Conservation (phyloP, 2,329 filamentous ascomycete species). For the Pseudocercospora eumusae region DNA sequence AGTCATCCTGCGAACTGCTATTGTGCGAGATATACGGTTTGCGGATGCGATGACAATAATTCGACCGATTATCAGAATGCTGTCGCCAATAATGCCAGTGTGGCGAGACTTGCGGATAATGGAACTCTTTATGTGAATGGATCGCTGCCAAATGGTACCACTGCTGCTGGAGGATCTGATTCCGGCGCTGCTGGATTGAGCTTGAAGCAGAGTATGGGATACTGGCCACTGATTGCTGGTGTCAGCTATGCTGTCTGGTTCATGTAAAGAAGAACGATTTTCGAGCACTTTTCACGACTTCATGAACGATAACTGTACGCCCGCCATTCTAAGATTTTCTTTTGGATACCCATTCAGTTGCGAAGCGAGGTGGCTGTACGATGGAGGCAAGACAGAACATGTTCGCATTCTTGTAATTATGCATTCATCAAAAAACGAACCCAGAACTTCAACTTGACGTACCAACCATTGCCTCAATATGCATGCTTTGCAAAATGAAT, state of each 20-base stretch:
- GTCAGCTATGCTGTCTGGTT: conserved; percentile 42
- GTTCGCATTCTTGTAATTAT: neutral
- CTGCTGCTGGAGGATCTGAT: conserved; percentile 43
- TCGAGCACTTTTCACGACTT: neutral
- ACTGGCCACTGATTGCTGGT: conserved; percentile 43
- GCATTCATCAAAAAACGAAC: neutral
- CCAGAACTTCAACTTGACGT: too few relatives aligned
- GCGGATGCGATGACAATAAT: conserved; percentile 65
- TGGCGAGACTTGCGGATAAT: conserved; percentile 63
- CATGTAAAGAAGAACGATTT: conserved; percentile 28
- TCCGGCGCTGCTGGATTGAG: conserved; percentile 7
- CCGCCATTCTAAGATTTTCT: neutral
- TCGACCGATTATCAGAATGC: conserved; percentile 60
- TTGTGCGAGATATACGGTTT: conserved; percentile 59
- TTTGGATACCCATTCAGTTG: neutral
- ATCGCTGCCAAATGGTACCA: conserved; percentile 60
- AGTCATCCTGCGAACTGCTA: conserved; percentile 62
- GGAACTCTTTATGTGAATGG: conserved; percentile 67
- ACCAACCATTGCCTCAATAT: too few relatives aligned
- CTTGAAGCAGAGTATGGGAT: conserved; percentile 32
- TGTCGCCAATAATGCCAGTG: conserved; percentile 59
- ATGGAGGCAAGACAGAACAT: neutral
- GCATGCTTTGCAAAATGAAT: too few relatives aligned
- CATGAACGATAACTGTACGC: neutral
- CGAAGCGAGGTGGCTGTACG: neutral